These are phyloP conservation scores for Selenicereus undatus DNA, from an alignment of 148 eudicot genomes.

Conservation along the genomic window DNA sequence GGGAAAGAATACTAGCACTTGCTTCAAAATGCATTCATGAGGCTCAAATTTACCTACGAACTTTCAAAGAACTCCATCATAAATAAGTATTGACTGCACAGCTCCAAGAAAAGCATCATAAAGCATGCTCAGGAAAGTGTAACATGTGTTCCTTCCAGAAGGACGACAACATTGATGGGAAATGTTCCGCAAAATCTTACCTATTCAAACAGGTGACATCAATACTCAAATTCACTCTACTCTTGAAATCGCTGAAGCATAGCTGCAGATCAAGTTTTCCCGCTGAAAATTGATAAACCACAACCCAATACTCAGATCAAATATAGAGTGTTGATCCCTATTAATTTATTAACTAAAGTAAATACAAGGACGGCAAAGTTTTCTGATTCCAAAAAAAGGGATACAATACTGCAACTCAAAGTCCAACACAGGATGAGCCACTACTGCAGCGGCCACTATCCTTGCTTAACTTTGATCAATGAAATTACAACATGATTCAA, in stretches of 20 bases:
- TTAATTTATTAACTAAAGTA: background rate
- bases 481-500: background rate
- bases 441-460: background rate
- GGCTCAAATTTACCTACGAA: background rate
- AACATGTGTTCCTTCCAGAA: slow-evolving; percentile 1
- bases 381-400: background rate
- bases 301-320: background rate
- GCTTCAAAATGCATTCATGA: background rate
- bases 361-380: background rate
- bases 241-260: slow-evolving; percentile 46
- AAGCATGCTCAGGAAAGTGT: background rate
- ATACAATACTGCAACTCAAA: background rate
- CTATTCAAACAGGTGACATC: slow-evolving; percentile 69
- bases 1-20: background rate
- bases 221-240: slow-evolving; percentile 46
- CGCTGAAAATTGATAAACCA: slow-evolving; percentile 42
- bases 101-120: slow-evolving; percentile 6
- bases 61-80: background rate
- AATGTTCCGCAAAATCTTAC: slow-evolving; percentile 32
- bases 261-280: slow-evolving; percentile 65
- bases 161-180: background rate
- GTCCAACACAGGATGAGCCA: background rate
- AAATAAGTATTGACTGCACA: background rate
- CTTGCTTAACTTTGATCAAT: background rate
- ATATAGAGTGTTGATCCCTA: background rate